Base-by-base conservation (phyloP, 2,329 filamentous ascomycete species). In the Trichothecium roseum region DNA sequence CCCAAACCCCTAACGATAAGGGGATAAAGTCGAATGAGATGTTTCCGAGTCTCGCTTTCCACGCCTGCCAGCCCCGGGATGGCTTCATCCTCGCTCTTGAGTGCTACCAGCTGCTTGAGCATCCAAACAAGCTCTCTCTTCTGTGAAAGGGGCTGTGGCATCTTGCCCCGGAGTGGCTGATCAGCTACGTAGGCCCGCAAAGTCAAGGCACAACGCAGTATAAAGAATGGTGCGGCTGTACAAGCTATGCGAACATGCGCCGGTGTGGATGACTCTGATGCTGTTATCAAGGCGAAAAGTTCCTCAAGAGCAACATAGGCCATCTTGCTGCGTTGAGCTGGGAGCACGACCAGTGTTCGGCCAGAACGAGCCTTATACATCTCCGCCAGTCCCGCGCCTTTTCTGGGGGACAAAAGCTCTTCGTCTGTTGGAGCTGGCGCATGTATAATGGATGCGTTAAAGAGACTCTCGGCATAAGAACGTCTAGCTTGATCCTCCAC, bases 131-230 rank as follows among this genome's bases (percentile, higher is more conserved):
- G 62, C 52, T 94, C 91, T 42, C 74, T 79, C 30, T 84, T 73
- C 50, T 94, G 84, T 8, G 77, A 80, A 5, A 85, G 66, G 1
- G 89, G 89, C 53, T 91, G 84, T 4, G 91, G 91, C 78, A 93
- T 91, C 34, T 79, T 73, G 0, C 91, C 88, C 12, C 91, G 72
- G 15, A 98, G 65, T 1, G 89, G 88, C 52, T 95, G 89, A 55
- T 98, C 91, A 4, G 87, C 84, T 31, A 93, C 79, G 52, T 94
- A 96, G 1, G 80, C 69, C 37, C 85, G 79, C n/a, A 96, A 61
- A 0, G 84, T 79, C 13, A 94, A 65, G 0, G 84, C 86, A 10
- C 83, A 78, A 3, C 91, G 78, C 2, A 94, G 64, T 30, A 96
- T 81, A 3, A 96, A 68, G 48, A 85, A 89, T 0, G 86, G 86